Percentiles rank a stretch among this genome's conserved stretches.
These are phyloP conservation scores for Hymenoscyphus linearis DNA, from an alignment of 2,329 filamentous ascomycete genomes.

Conservation along the genomic window DNA sequence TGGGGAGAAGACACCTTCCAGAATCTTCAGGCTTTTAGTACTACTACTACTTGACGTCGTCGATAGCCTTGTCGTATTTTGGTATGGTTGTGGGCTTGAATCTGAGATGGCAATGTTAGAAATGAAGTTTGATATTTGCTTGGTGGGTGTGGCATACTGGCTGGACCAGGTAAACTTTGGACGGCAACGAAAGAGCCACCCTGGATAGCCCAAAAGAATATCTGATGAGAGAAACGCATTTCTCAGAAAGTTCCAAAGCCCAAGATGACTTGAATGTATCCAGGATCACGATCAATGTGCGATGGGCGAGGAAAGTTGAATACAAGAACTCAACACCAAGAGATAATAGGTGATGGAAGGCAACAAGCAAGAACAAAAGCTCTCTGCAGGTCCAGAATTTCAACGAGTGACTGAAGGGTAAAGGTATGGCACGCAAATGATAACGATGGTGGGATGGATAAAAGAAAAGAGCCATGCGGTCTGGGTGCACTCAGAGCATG, in stretches of 20 bases:
- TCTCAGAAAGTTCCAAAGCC: conserved; percentile 2
- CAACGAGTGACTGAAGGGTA: not conserved
- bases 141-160: conserved; percentile 9
- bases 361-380: not conserved
- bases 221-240: conserved; percentile 15
- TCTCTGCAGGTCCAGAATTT: not conserved
- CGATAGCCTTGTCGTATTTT: not conserved
- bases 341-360: not conserved
- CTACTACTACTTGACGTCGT: not conserved
- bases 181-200: conserved; percentile 10
- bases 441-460: conserved; percentile 6
- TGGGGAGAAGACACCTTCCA: not conserved
- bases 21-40: not conserved
- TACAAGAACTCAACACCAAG: not conserved
- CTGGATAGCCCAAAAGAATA: conserved; percentile 15
- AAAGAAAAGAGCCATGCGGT: not conserved
- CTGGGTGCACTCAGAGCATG: conserved; percentile 4
- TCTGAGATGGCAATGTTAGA: not conserved
- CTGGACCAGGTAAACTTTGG: not conserved
- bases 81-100: not conserved
- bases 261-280: not conserved
- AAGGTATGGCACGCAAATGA: conserved; percentile 2
- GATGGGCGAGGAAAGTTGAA: not conserved
- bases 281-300: not conserved
- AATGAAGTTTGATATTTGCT: not conserved